Evolutionary conservation across 2,329 filamentous ascomycete genomes (phyloP).

Genomic region (Xylaria multiplex): DNA sequence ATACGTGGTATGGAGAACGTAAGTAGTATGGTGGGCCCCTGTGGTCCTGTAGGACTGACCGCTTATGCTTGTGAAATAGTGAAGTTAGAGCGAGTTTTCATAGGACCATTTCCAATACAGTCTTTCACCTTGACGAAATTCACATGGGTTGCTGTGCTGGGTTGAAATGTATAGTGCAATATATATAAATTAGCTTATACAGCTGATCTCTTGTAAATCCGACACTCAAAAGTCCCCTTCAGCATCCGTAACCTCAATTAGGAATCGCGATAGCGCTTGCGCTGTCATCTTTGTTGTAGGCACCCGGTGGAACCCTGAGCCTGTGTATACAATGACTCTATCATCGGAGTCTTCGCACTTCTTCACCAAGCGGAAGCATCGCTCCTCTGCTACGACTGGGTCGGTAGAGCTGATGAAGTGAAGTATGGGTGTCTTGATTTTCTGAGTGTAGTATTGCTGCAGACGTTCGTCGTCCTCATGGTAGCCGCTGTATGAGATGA

Average conservation of each 20-base stretch:
- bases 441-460: constrained; percentile 30
- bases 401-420: constrained; percentile 35
- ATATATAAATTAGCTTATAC: background rate
- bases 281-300: constrained; percentile 28
- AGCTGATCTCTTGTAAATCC: background rate
- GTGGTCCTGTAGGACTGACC: no score
- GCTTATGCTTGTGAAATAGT: no score
- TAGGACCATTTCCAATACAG: no score
- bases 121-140: no score
- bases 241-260: constrained; percentile 25
- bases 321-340: constrained; percentile 28
- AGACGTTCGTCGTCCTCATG: constrained; percentile 35
- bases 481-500: constrained; percentile 34
- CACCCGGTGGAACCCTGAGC: constrained; percentile 30
- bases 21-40: no score
- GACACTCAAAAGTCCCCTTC: constrained; percentile 11
- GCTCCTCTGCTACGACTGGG: constrained; percentile 34
- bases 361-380: constrained; percentile 33
- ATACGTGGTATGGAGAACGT: no score
- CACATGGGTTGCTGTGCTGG: background rate
- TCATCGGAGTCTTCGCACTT: constrained; percentile 32
- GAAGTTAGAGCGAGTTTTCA: no score
- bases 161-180: background rate
- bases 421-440: constrained; percentile 33
- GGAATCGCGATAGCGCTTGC: constrained; percentile 31